A percentile compares a stretch with the other conserved stretches of the same genome.
Conservation (phyloP, 2,329 filamentous ascomycete species). For the Colletotrichum tabaci region DNA sequence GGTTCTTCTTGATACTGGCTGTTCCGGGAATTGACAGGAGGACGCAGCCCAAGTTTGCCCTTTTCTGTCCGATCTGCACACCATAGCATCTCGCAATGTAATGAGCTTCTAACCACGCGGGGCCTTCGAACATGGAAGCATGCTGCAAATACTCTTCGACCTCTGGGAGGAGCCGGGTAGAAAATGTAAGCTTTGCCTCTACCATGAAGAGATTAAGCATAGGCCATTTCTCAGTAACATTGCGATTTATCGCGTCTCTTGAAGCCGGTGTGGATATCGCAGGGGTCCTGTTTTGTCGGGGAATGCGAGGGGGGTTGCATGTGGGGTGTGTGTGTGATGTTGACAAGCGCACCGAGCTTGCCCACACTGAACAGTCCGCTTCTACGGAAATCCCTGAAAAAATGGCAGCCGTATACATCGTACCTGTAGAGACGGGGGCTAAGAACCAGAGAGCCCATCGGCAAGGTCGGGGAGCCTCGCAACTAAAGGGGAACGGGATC, state of each 20-base stretch:
- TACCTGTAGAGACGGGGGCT: not conserved
- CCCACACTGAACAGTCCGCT: not conserved
- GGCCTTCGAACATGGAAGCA: not conserved
- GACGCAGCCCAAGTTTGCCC: not conserved
- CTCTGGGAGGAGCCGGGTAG: not conserved
- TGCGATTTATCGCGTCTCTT: not conserved
- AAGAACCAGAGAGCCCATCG: not conserved
- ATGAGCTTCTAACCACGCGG: not conserved
- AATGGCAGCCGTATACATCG: not conserved
- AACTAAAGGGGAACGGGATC: not conserved
- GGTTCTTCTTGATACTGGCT: constrained; percentile 1
- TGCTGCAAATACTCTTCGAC: not conserved
- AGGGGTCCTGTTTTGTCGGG: not conserved
- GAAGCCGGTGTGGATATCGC: not conserved
- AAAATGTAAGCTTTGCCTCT: not conserved
- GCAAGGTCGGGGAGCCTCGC: not conserved
- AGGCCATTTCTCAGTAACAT: not conserved
- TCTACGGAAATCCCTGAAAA: no score
- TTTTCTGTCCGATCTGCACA: not conserved
- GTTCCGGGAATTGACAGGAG: not conserved
- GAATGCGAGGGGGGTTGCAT: not conserved
- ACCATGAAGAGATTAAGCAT: no score
- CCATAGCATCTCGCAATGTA: not conserved
- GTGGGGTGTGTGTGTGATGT: not conserved
- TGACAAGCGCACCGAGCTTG: not conserved